Base-by-base conservation (phyloP, 208 protist genomes). In the Leishmania gerbilli region DNA sequence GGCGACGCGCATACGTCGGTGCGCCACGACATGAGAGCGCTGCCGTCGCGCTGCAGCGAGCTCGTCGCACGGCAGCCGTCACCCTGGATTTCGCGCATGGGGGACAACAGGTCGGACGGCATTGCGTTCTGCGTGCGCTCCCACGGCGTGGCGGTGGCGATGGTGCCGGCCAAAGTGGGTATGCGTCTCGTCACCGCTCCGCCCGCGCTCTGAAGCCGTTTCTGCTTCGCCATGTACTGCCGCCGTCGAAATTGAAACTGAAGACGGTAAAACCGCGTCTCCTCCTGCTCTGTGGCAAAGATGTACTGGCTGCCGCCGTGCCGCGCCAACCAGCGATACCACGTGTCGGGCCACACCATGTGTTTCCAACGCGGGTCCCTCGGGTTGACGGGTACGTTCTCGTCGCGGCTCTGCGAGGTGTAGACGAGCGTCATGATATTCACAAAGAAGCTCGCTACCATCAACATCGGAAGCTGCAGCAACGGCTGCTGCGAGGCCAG, bases 291-390 rank as follows among this genome's bases (percentile, higher is more conserved):
- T 11, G 82, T 92, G 68, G 77, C 68, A 79, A 98, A 98, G 87
- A 98, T 92, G 85, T 98, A 98, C 87, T 96, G 93, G 40, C 92
- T 95, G n/a, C 94, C 93, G 53, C 95, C 95, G 79, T 97, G 95
- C 21, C 89, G 89, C 45, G 83, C 82, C 51, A 98, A 80, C 93
- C 94, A 98, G 55, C 85, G 86, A 74, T 97, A 95, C 93, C 94
- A 98, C 76, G 83, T 82, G 79, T 96, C 87, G 4, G 91, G 93
- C 95, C 95, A 98, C 74, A 96, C 89, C 85, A 97, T 93, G 62
- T 81, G 74, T 87, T 94, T 95, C 94, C 95, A 98, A 13, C 92
- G 88, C n/a, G 84, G 72, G 76, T 97, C 91, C 19, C 80, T 87
- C 24, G 95, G 85, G 68, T 89, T 77, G 55, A 97, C 84, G 8